A percentile compares a stretch with the other conserved stretches of the same genome.
These are phyloP conservation scores for Penicillium maclennaniae DNA, from an alignment of 495 filamentous ascomycete species.

Conservation along the genomic window DNA sequence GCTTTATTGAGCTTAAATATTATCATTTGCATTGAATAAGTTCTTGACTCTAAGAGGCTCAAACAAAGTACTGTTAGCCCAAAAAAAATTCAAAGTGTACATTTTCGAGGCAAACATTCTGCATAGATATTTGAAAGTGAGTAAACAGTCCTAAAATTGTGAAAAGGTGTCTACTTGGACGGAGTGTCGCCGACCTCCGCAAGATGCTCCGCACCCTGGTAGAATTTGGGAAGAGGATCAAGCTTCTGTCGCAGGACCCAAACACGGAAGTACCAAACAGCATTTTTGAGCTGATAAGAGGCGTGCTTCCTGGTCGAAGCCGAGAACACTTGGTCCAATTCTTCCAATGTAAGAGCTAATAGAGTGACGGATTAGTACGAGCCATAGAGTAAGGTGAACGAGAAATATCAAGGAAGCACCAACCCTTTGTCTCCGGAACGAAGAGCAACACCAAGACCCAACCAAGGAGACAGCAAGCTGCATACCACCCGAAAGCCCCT, in stretches of 20 bases:
- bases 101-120: not conserved
- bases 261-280: conserved; percentile 49
- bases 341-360: conserved; percentile 46
- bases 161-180: conserved; percentile 2
- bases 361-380: conserved; percentile 1
- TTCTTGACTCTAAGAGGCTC: not conserved
- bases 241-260: conserved; percentile 49
- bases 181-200: conserved; percentile 31
- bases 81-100: too few relatives aligned
- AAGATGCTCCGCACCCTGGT: conserved; percentile 33
- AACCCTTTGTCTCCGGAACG: conserved; percentile 55
- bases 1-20: not conserved
- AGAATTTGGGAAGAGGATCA: conserved; percentile 42
- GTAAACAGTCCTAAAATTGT: not conserved
- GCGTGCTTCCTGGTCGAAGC: conserved; percentile 49
- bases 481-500: conserved; percentile 62
- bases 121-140: not conserved
- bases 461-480: conserved; percentile 50
- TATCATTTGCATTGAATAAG: not conserved
- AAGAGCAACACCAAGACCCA: conserved; percentile 33
- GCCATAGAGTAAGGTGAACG: not conserved
- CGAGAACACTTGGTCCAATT: conserved; percentile 52
- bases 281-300: conserved; percentile 44
- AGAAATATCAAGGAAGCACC: conserved; percentile 18
- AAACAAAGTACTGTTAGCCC: too few relatives aligned